A percentile compares a stretch with the other conserved stretches of the same genome.
Evolutionary conservation across 2,329 filamentous ascomycete genomes (phyloP).

Genomic region (Aspergillus sp.): DNA sequence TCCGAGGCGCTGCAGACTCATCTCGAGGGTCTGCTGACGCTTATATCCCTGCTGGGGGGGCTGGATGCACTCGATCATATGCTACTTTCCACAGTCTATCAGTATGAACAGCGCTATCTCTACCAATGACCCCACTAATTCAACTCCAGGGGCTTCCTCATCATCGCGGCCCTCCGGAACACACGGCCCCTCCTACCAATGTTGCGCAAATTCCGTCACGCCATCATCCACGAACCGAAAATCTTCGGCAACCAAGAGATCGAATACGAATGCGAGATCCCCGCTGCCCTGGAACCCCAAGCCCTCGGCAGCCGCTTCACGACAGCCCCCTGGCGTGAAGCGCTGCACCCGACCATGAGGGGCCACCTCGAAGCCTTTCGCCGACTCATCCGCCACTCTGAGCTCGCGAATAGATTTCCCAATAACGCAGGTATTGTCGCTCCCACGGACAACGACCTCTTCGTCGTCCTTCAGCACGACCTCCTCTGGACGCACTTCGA

Average conservation of each 20-base stretch:
- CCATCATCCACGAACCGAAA: background rate
- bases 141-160: background rate
- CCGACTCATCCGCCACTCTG: slow-evolving; percentile 1
- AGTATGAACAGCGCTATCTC: slow-evolving; percentile 12
- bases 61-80: slow-evolving; percentile 24
- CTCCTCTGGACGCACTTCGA: background rate
- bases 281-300: background rate
- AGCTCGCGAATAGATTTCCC: background rate
- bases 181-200: slow-evolving; percentile 4
- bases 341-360: background rate
- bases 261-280: background rate
- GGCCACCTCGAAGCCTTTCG: background rate
- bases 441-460: slow-evolving; percentile 14
- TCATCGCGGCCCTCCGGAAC: background rate
- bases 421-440: background rate
- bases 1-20: slow-evolving; percentile 21
- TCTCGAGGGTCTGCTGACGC: slow-evolving; percentile 20
- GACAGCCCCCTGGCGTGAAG: background rate
- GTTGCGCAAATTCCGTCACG: slow-evolving; percentile 3
- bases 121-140: background rate
- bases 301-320: background rate
- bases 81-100: slow-evolving; percentile 24
- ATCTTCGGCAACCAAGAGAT: background rate
- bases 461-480: background rate
- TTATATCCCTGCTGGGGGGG: slow-evolving; percentile 21